phyloP scores from a whole-genome alignment of 2,329 filamentous ascomycete genomes.

The Sclerotinia subarctica region DNA sequence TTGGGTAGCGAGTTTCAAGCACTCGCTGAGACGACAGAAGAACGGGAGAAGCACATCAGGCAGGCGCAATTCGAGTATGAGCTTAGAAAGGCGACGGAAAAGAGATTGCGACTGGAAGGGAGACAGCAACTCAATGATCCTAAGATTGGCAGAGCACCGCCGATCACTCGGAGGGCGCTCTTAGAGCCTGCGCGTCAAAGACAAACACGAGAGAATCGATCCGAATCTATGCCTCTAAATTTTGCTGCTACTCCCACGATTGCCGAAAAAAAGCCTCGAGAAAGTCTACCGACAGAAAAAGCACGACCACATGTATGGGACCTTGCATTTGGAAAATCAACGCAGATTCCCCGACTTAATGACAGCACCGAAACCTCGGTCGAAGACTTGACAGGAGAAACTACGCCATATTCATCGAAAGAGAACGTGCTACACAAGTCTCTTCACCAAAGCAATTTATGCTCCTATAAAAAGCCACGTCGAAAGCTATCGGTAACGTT shows the following conservation, averaged over 20 bases:
- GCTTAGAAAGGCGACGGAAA: conserved; percentile 2
- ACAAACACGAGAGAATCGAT: too few species aligned
- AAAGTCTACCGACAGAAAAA: not conserved
- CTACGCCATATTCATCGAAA: not conserved
- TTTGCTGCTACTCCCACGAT: not conserved
- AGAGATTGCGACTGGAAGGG: not conserved
- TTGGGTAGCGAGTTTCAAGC: not conserved
- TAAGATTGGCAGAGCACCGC: conserved; percentile 16
- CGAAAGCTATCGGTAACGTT: conserved; percentile 6
- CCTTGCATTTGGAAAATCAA: not conserved
- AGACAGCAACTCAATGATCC: conserved; percentile 3
- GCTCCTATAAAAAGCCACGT: not conserved
- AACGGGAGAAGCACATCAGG: not conserved
- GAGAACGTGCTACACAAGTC: not conserved
- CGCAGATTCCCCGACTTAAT: not conserved
- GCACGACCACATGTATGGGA: not conserved
- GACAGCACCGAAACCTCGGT: not conserved
- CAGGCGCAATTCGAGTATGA: not conserved
- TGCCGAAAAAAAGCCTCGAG: not conserved
- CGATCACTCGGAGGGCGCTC: not conserved
- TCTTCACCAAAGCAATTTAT: not conserved
- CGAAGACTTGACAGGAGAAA: not conserved
- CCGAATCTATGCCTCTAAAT: not conserved
- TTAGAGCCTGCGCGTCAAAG: not conserved
- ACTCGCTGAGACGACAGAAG: not conserved